phyloP scores from a whole-genome alignment of 352 stramenopile genomes.

The Globisporangium sylvaticum region DNA sequence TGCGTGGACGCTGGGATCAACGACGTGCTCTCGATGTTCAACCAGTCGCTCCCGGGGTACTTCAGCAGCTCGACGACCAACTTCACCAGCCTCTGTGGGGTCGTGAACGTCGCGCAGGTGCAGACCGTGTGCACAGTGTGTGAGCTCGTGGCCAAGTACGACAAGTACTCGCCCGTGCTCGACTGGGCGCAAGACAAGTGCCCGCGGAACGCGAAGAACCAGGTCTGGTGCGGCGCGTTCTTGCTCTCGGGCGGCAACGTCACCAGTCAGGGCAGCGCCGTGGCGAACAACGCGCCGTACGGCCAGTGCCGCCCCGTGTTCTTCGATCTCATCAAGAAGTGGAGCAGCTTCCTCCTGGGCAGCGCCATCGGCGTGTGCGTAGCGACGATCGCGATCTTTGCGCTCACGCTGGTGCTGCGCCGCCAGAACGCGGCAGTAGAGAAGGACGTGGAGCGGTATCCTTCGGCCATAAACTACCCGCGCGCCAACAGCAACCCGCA shows the following conservation, averaged over 20 bases:
- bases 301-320: conserved; percentile 57
- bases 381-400: conserved; percentile 42
- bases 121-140: conserved; percentile 60
- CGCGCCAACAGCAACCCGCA: conserved; percentile 5
- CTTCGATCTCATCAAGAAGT: conserved; percentile 66
- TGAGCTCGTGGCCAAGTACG: conserved; percentile 45
- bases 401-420: conserved; percentile 57
- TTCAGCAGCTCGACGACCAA: conserved; percentile 40
- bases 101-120: conserved; percentile 38
- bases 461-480: neutral
- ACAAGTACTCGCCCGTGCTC: conserved; percentile 55
- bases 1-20: conserved; percentile 45
- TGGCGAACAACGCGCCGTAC: conserved; percentile 50
- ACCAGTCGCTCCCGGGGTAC: conserved; percentile 35
- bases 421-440: conserved; percentile 23
- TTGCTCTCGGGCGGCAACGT: conserved; percentile 31
- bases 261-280: conserved; percentile 27
- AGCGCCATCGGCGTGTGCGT: conserved; percentile 50
- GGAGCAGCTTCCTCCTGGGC: conserved; percentile 57
- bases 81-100: conserved; percentile 46
- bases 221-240: conserved; percentile 70
- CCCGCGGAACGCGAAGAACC: conserved; percentile 41
- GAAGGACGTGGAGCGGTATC: conserved; percentile 20
- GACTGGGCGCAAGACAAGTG: conserved; percentile 65
- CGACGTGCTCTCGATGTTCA: conserved; percentile 52